Conservation (phyloP, 176 grass and related monocot genomes). For the Paspalum vaginatum region DNA sequence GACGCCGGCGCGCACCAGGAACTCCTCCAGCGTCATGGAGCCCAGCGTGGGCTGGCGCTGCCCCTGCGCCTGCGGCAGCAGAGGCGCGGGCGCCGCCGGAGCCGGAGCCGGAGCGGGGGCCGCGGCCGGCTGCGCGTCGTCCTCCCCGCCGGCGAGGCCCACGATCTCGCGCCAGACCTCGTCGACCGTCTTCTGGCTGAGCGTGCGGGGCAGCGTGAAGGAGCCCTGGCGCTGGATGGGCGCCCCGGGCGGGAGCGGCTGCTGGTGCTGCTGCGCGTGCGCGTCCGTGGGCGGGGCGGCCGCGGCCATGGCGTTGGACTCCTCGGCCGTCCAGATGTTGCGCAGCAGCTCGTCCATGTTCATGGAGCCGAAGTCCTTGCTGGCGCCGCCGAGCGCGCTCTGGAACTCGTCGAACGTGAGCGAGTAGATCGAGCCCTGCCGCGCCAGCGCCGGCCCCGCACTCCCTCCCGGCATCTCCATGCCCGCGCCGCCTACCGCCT, state of each 20-base stretch:
- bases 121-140: not conserved
- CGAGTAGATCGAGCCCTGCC: constrained; percentile 84
- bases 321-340: constrained; percentile 90
- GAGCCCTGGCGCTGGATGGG: constrained; percentile 74
- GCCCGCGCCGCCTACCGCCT: not conserved
- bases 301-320: constrained; percentile 60
- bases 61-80: not conserved
- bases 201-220: constrained; percentile 72
- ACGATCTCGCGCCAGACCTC: constrained; percentile 83
- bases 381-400: constrained; percentile 59
- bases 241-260: not conserved
- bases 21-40: constrained; percentile 94
- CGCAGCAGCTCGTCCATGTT: constrained; percentile 96
- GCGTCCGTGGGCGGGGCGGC: not conserved
- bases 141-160: constrained; percentile 3
- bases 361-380: constrained; percentile 92
- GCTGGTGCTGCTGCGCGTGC: constrained; percentile 7
- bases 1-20: constrained; percentile 84
- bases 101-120: not conserved
- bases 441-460: constrained; percentile 43
- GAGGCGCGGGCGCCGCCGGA: not conserved
- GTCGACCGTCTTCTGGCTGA: constrained; percentile 91
- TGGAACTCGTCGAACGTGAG: constrained; percentile 95
- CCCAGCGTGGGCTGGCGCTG: constrained; percentile 65
- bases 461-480: constrained; percentile 70